Evolutionary conservation across 176 grass and related monocot genomes (phyloP).

Genomic region (Lolium perenne): DNA sequence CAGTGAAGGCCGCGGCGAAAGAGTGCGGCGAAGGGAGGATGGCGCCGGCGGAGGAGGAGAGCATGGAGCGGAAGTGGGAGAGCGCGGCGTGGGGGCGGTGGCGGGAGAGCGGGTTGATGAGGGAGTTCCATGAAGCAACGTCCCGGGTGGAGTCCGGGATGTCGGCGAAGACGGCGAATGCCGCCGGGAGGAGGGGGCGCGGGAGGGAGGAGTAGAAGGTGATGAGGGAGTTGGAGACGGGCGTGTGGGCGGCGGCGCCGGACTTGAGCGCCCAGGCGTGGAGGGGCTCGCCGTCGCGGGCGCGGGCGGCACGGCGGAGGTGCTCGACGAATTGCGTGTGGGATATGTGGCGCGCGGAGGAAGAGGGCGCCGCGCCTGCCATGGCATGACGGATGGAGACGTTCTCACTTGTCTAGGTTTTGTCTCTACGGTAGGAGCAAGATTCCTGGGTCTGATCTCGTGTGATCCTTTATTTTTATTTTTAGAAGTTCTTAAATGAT

Average conservation of each 20-base stretch:
- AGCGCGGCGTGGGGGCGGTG: slow-evolving; percentile 39
- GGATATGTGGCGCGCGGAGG: slow-evolving; percentile 31
- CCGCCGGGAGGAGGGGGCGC: slow-evolving; percentile 34
- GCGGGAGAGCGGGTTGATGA: slow-evolving; percentile 68
- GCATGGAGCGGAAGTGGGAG: slow-evolving; percentile 60
- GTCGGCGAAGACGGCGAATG: slow-evolving; percentile 52
- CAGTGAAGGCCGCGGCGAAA: slow-evolving; percentile 62
- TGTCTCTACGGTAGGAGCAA: too few relatives aligned
- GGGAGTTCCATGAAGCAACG: slow-evolving; percentile 73
- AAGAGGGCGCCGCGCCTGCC: slow-evolving; percentile 11
- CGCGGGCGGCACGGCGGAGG: slow-evolving; percentile 29
- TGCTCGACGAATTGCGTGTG: slow-evolving; percentile 55
- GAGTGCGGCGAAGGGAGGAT: slow-evolving; percentile 64
- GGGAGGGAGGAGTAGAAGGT: slow-evolving; percentile 67
- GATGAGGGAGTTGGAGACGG: slow-evolving; percentile 69
- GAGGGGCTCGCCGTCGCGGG: slow-evolving; percentile 51
- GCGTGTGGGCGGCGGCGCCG: slow-evolving; percentile 51
- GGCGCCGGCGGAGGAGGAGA: slow-evolving; percentile 15
- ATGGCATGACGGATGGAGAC: background rate
- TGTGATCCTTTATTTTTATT: too few relatives aligned
- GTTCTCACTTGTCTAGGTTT: too few relatives aligned
- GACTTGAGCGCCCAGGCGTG: slow-evolving; percentile 68
- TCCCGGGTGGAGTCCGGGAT: slow-evolving; percentile 40
- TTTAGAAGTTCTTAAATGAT: too few relatives aligned
- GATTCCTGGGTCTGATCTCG: too few relatives aligned